Conservation (phyloP, 169 alveolate genomes). For the Babesia sp. region DNA sequence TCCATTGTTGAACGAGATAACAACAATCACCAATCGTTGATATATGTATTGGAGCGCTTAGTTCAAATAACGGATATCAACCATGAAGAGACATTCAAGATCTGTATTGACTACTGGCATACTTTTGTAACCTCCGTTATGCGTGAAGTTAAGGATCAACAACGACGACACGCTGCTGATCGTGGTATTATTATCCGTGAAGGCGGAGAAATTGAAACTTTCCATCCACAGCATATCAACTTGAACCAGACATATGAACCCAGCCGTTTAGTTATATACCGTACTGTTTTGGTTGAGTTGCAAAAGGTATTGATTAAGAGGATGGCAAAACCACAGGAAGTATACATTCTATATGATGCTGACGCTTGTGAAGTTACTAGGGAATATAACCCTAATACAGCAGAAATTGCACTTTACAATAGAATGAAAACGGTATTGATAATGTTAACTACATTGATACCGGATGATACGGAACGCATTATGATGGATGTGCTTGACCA, state of each 20-base stretch:
- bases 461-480: constrained; percentile 89
- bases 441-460: constrained; percentile 93
- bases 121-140: constrained; percentile 84
- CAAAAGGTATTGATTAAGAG: constrained; percentile 83
- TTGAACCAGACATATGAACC: constrained; percentile 35
- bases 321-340: constrained; percentile 98
- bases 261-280: constrained; percentile 63
- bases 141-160: constrained; percentile 78
- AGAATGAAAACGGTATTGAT: constrained; percentile 93
- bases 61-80: constrained; percentile 70
- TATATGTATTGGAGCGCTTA: constrained; percentile 68
- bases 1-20: constrained; percentile 65
- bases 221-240: constrained; percentile 19
- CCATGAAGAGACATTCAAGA: constrained; percentile 96
- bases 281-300: constrained; percentile 73
- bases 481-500: constrained; percentile 88
- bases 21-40: constrained; percentile 62
- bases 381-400: constrained; percentile 89
- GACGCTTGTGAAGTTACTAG: constrained; percentile 89
- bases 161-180: constrained; percentile 66
- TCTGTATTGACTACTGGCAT: constrained; percentile 96
- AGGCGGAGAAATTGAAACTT: constrained; percentile 13
- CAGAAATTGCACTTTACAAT: constrained; percentile 93
- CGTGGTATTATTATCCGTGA: constrained; percentile 60
- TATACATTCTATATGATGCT: constrained; percentile 85